These are phyloP conservation scores for Piloderma croceum DNA, from an alignment of 768 basidiomycete genomes.

Conservation along the genomic window DNA sequence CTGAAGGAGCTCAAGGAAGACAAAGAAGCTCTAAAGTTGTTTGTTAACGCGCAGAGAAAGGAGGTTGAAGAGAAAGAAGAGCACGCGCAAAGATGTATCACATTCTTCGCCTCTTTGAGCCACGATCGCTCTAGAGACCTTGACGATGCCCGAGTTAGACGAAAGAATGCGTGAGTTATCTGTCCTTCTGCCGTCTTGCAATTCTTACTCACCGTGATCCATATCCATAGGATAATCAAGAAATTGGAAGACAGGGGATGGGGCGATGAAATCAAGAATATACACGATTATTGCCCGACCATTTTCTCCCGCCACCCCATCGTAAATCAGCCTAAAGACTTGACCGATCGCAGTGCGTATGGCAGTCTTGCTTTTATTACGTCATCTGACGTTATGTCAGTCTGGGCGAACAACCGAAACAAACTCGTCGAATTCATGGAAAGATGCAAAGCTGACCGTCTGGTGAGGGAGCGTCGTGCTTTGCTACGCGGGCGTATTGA, in stretches of 20 bases:
- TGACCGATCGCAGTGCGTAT: constrained; percentile 8
- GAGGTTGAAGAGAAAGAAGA: background rate
- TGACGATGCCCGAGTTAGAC: background rate
- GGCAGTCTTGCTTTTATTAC: background rate
- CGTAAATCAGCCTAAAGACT: constrained; percentile 7
- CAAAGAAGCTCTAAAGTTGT: too few relatives aligned
- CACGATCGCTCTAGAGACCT: background rate
- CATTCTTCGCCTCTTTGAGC: background rate
- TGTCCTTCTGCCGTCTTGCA: background rate
- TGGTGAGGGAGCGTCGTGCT: background rate
- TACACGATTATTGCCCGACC: background rate
- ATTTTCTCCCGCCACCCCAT: constrained; percentile 6
- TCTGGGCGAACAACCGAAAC: background rate
- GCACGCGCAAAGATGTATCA: background rate
- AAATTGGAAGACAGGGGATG: background rate
- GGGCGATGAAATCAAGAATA: background rate
- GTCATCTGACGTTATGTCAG: background rate
- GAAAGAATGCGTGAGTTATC: background rate
- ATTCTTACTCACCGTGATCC: too few relatives aligned
- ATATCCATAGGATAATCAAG: background rate
- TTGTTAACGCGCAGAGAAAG: too few relatives aligned
- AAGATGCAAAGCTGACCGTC: background rate
- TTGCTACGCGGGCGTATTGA: background rate
- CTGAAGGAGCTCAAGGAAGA: too few relatives aligned
- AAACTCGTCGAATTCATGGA: background rate